Evolutionary conservation across 176 grass and related monocot species (phyloP), one percentile per base, ranked within the genome.

Genomic region (Cenchrus fungigraminus): DNA sequence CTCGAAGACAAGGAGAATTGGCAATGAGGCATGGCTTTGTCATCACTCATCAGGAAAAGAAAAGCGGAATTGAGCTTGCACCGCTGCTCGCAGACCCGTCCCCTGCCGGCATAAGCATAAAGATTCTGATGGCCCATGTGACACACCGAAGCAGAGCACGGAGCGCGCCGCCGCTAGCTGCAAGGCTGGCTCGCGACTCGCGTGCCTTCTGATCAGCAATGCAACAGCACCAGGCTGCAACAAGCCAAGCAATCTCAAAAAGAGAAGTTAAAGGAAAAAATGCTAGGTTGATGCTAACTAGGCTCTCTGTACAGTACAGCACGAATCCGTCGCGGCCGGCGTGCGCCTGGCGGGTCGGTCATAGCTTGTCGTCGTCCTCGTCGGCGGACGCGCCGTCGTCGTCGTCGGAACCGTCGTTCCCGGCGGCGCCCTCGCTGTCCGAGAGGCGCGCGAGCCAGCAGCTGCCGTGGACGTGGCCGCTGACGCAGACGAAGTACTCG

Each of bases 401-500:
- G 8, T 19, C 53, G 9, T 37, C 78, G 6, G 77, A 37, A 2
- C 49, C 68, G 9, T 6, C 29, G 9, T 1, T 12, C 16, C 4
- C 3, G 6, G 57, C 66, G 19, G 50, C 71, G 28, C 76, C 78
- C 1, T 86, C 83, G 60, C 81, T 87, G 57, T 74, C 57, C 28
- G 94, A 97, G 56, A 97, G 90, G 2, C 86, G 92, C 0, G 86
- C 63, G 74, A 97, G 88, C 88, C 90, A 94, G 90, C 92, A 97
- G 80, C 81, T 92, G 50, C 94, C 94, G 71, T 97, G 92, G 42
- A 94, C 88, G 86, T 97, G 94, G 0, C 94, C 92, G 64, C 91
- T 92, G 56, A 97, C 92, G 85, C 94, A 97, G 66, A 97, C 90
- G 62, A 94, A 94, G 74, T 97, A 97, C 94, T 97, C 94, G 52